Conservation (phyloP, 2,329 filamentous ascomycete species). For the Pseudogymnoascus verrucosus region DNA sequence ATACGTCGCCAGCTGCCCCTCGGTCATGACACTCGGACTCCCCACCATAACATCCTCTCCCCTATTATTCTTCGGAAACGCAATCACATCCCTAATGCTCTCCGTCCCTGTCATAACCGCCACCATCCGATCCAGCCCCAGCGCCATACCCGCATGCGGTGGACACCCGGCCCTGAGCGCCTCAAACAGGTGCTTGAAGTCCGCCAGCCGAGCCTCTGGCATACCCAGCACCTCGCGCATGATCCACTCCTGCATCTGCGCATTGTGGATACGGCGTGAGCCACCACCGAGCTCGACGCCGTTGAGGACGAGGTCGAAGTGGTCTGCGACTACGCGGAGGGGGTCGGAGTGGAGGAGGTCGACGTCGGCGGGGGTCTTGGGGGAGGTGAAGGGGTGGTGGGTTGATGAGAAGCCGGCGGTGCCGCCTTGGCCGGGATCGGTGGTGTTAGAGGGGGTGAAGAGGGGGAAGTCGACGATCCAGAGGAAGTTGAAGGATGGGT, state of each 20-base stretch:
- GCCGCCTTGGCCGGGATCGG: slow-evolving; percentile 61
- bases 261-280: slow-evolving; percentile 82
- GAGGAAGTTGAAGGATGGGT: slow-evolving; percentile 51
- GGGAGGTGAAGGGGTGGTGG: slow-evolving; percentile 94
- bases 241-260: slow-evolving; percentile 74
- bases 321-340: slow-evolving; percentile 66
- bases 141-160: slow-evolving; percentile 85
- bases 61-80: slow-evolving; percentile 88
- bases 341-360: slow-evolving; percentile 67
- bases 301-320: slow-evolving; percentile 95
- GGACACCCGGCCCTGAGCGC: slow-evolving; percentile 81
- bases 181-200: slow-evolving; percentile 79
- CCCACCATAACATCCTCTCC: slow-evolving; percentile 80
- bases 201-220: slow-evolving; percentile 54
- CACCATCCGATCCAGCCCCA: slow-evolving; percentile 84
- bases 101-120: slow-evolving; percentile 69
- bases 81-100: slow-evolving; percentile 86
- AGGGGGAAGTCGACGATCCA: slow-evolving; percentile 92
- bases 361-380: slow-evolving; percentile 62
- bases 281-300: slow-evolving; percentile 91
- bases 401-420: slow-evolving; percentile 73
- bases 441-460: slow-evolving; percentile 64
- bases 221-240: slow-evolving; percentile 67
- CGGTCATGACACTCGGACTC: slow-evolving; percentile 62
- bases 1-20: slow-evolving; percentile 34